Conservation (phyloP, 2,329 filamentous ascomycete species). For the Gyromitra esculenta region DNA sequence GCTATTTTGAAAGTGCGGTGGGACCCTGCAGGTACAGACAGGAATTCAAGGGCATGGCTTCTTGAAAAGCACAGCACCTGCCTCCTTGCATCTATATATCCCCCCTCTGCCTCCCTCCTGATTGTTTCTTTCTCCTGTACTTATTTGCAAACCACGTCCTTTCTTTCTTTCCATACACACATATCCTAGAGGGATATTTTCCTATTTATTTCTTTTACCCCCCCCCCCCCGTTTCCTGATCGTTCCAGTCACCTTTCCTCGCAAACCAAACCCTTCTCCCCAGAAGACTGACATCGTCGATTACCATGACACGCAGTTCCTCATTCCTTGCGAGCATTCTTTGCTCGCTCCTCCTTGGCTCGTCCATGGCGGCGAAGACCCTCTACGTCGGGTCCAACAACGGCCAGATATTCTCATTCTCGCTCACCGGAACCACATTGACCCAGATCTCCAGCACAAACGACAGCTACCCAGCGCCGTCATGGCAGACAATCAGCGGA, state of each 20-base stretch:
- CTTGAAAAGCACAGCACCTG: not conserved
- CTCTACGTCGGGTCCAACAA: constrained; percentile 42
- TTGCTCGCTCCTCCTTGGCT: constrained; percentile 26
- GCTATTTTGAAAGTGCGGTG: constrained; percentile 26
- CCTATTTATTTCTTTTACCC: constrained; percentile 9
- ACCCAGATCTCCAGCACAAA: constrained; percentile 14
- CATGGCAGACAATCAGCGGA: constrained; percentile 42
- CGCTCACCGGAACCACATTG: constrained; percentile 21
- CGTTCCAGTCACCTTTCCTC: not conserved
- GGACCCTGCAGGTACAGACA: constrained; percentile 29
- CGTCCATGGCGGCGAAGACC: constrained; percentile 34
- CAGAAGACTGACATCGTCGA: constrained; percentile 8
- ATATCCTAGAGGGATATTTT: not conserved
- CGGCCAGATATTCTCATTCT: constrained; percentile 33
- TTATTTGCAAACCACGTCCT: not conserved
- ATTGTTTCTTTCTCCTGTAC: not conserved
- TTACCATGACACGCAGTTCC: constrained; percentile 4
- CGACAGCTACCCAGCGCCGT: constrained; percentile 38
- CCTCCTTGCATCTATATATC: constrained; percentile 39
- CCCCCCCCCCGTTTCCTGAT: not conserved
- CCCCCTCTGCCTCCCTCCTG: not conserved
- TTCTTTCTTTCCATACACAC: constrained; percentile 1
- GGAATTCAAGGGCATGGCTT: constrained; percentile 8
- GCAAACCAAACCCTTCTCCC: not conserved
- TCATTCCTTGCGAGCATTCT: not conserved